Percentiles rank a stretch among this genome's conserved stretches.
phyloP scores from a whole-genome alignment of 2,329 filamentous ascomycete species.

The Chaetomium olivaceum region DNA sequence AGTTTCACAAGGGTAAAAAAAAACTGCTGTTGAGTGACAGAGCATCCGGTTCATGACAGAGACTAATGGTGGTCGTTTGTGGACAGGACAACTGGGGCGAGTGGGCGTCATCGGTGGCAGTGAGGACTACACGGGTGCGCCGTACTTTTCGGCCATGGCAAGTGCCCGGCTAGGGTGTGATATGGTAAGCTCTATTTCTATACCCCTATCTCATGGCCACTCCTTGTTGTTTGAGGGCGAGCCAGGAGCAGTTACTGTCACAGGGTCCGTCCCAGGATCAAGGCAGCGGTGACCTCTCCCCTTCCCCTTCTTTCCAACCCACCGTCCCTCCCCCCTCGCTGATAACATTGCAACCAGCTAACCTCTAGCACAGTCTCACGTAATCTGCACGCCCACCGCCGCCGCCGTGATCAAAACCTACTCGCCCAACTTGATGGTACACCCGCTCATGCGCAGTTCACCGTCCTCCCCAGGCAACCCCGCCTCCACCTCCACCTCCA shows the following conservation, averaged over 20 bases:
- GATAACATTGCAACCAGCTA: constrained; percentile 10
- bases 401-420: constrained; percentile 93
- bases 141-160: constrained; percentile 97
- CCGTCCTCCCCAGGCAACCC: constrained; percentile 46
- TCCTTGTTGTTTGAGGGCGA: background rate
- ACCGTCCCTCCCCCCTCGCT: background rate
- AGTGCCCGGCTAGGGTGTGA: constrained; percentile 87
- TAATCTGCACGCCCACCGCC: constrained; percentile 91
- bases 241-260: too few species aligned
- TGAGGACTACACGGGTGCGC: constrained; percentile 93
- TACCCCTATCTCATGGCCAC: background rate
- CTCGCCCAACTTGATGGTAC: constrained; percentile 97
- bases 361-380: constrained; percentile 65
- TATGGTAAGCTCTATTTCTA: constrained; percentile 60
- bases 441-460: constrained; percentile 81
- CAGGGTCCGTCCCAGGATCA: background rate
- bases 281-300: background rate
- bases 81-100: constrained; percentile 80
- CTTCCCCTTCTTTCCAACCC: background rate
- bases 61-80: background rate
- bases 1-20: constrained; percentile 85
- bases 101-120: constrained; percentile 94
- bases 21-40: too few species aligned
- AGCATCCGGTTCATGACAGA: background rate
- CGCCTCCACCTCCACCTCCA: constrained; percentile 38